A percentile compares a stretch with the other conserved stretches of the same genome.
These are phyloP conservation scores for Phoenix dactylifera DNA, from an alignment of 176 grass and related monocot genomes.

Conservation along the genomic window DNA sequence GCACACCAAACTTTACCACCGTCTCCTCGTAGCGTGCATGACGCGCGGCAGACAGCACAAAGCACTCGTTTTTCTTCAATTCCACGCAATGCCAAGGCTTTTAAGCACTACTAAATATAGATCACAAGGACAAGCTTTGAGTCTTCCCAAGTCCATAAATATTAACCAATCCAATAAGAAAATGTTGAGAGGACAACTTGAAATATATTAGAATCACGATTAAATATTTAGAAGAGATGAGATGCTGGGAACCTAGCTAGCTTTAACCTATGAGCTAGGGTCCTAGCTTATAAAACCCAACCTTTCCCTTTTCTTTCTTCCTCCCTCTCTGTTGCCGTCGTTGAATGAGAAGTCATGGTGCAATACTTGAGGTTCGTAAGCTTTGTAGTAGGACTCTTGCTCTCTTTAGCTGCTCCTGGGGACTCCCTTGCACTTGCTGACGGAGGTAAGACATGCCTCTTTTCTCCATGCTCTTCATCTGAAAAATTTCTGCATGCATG, in stretches of 20 bases:
- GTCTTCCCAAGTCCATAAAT: too few species aligned
- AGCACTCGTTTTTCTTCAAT: not conserved
- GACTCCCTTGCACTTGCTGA: not conserved
- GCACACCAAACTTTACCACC: too few species aligned
- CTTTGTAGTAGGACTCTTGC: not conserved
- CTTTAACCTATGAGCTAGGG: not conserved
- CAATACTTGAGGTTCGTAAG: not conserved
- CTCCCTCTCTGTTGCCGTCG: not conserved
- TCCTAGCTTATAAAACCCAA: not conserved
- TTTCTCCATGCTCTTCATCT: too few species aligned
- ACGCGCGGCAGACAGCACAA: not conserved
- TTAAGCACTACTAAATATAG: not conserved
- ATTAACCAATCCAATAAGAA: not conserved
- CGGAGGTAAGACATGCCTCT: not conserved
- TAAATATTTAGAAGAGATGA: not conserved
- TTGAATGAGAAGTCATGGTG: not conserved
- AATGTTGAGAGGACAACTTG: not conserved
- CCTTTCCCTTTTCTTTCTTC: not conserved
- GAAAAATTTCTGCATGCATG: too few species aligned
- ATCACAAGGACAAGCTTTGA: too few species aligned
- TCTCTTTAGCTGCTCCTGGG: not conserved
- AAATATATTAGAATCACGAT: not conserved
- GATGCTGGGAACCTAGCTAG: not conserved
- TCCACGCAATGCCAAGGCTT: not conserved
- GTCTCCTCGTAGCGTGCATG: constrained; percentile 2